These are phyloP conservation scores for Macrophomina phaseolina DNA, from an alignment of 2,329 filamentous ascomycete species.

Conservation along the genomic window DNA sequence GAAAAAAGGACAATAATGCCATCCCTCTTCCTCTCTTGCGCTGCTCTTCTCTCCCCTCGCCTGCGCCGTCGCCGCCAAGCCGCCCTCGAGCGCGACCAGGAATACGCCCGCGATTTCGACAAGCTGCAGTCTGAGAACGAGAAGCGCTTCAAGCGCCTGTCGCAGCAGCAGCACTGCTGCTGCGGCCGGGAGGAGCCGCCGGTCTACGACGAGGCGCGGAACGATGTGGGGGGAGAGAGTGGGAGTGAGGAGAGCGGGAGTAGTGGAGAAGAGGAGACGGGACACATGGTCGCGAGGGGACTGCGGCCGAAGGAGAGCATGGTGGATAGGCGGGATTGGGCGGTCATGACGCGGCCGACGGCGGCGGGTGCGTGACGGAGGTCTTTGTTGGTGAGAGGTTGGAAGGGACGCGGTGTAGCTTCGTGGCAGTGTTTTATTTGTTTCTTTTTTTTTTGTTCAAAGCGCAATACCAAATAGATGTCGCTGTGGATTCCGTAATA, in stretches of 20 bases:
- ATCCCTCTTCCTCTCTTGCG: slow-evolving; percentile 13
- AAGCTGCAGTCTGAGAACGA: slow-evolving; percentile 4
- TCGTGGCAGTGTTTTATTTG: no score
- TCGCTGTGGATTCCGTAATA: no score
- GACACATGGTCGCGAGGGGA: neutral
- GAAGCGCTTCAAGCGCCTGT: slow-evolving; percentile 16
- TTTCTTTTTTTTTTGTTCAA: no score
- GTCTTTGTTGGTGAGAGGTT: neutral
- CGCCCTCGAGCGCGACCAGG: neutral
- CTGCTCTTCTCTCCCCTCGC: neutral
- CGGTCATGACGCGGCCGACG: neutral
- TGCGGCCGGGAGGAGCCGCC: neutral
- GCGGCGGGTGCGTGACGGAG: neutral
- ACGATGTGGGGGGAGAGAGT: neutral
- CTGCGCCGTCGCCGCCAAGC: slow-evolving; percentile 11
- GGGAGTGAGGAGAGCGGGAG: neutral
- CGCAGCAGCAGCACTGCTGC: neutral
- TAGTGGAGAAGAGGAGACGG: neutral
- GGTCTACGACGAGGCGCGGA: neutral
- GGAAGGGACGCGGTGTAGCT: no score
- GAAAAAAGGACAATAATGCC: neutral
- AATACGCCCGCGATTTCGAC: slow-evolving; percentile 24
- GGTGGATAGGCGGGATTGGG: slow-evolving; percentile 11
- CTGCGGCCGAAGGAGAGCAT: neutral
- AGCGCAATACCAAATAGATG: no score